Percentiles rank a stretch among this genome's conserved stretches.
Conservation (phyloP, 805 yeast species). For the Pichia cabralensis region DNA sequence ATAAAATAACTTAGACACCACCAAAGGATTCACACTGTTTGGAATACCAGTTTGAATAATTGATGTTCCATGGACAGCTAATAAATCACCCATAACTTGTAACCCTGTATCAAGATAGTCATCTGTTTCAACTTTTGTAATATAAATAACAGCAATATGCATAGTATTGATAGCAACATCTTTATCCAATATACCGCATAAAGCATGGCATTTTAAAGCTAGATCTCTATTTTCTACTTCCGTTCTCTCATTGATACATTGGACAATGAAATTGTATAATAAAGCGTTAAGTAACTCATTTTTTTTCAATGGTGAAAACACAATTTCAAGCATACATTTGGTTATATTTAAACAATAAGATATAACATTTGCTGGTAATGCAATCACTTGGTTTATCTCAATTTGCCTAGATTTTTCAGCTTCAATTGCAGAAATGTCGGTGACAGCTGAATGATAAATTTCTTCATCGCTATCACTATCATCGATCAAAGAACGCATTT, state of each 20-base stretch:
- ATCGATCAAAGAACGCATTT: too few relatives aligned
- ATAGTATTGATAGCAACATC: constrained; percentile 53
- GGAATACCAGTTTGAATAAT: constrained; percentile 46
- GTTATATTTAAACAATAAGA: constrained; percentile 60
- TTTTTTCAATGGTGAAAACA: constrained; percentile 52
- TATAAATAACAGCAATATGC: constrained; percentile 58
- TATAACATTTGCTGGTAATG: constrained; percentile 37
- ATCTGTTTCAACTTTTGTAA: constrained; percentile 48
- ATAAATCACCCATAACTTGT: constrained; percentile 65
- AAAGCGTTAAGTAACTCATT: constrained; percentile 60
- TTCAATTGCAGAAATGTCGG: constrained; percentile 21
- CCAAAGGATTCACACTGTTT: constrained; percentile 53
- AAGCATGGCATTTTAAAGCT: constrained; percentile 69
- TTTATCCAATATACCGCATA: constrained; percentile 65
- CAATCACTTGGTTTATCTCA: constrained; percentile 28
- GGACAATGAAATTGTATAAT: constrained; percentile 66
- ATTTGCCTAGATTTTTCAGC: constrained; percentile 25
- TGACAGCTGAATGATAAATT: constrained; percentile 21
- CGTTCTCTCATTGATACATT: constrained; percentile 53
- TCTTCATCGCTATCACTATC: constrained; percentile 11
- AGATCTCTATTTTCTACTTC: constrained; percentile 45
- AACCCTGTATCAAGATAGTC: constrained; percentile 52
- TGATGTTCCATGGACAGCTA: constrained; percentile 65
- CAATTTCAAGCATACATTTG: constrained; percentile 57
- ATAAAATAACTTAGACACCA: constrained; percentile 61